Evolutionary conservation across 306 rosid species (phyloP).

Genomic region (Chamaecrista fasciculata): DNA sequence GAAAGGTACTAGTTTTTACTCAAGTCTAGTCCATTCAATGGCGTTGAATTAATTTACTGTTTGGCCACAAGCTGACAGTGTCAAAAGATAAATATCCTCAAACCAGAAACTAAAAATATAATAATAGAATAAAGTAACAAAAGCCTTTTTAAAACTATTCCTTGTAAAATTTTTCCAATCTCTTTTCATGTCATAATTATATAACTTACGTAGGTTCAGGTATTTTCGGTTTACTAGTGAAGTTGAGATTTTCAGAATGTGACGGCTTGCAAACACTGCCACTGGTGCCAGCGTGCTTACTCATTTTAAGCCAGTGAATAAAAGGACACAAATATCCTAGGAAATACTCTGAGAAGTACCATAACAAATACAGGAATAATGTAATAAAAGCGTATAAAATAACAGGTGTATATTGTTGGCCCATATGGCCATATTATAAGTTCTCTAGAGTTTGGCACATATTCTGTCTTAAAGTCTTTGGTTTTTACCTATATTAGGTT

Average conservation of each 20-base stretch:
- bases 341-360: not conserved
- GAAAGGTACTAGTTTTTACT: slow-evolving; percentile 61
- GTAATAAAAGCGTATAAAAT: not conserved
- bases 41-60: slow-evolving; percentile 2
- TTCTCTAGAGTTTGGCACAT: not conserved
- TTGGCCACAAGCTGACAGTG: not conserved
- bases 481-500: not conserved
- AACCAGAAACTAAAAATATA: too few species aligned
- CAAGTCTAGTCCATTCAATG: not conserved
- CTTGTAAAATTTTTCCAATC: not conserved
- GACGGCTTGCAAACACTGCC: not conserved
- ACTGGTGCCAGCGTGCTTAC: not conserved
- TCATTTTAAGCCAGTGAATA: not conserved
- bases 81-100: not conserved
- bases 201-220: not conserved
- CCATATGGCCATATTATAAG: too few species aligned
- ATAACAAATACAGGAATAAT: not conserved
- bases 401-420: not conserved
- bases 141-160: not conserved
- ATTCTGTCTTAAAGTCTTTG: not conserved
- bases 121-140: not conserved
- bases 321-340: not conserved
- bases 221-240: not conserved
- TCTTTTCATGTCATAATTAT: not conserved
- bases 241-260: not conserved